These are phyloP conservation scores for Cladophialophora bantiana DNA, from an alignment of 2,329 filamentous ascomycete genomes.

Conservation along the genomic window DNA sequence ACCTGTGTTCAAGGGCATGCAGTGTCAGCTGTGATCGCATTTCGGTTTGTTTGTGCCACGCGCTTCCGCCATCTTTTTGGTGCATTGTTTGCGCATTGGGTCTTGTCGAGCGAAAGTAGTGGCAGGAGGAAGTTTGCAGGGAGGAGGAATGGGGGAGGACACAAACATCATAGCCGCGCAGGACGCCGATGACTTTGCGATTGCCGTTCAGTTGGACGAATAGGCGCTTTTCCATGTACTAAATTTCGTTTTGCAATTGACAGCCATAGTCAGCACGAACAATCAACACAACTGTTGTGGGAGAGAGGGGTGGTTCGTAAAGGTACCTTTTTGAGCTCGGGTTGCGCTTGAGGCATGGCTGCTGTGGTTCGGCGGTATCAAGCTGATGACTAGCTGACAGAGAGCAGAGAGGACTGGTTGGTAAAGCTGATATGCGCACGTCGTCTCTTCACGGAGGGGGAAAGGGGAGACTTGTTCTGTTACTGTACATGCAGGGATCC, in stretches of 20 bases:
- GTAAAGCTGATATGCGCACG: background rate
- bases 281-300: slow-evolving; percentile 21
- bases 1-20: slow-evolving; percentile 65
- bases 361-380: slow-evolving; percentile 3
- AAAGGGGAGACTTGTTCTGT: background rate
- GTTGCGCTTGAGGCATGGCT: slow-evolving; percentile 94
- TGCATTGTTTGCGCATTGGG: background rate
- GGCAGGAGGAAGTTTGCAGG: background rate
- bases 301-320: slow-evolving; percentile 31
- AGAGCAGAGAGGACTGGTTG: background rate
- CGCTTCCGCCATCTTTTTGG: background rate
- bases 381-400: background rate
- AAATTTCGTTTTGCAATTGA: background rate
- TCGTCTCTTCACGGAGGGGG: background rate
- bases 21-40: background rate
- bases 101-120: too few species aligned
- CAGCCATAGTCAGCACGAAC: too few species aligned
- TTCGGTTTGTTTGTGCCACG: background rate
- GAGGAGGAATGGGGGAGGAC: background rate
- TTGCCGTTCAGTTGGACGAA: slow-evolving; percentile 98
- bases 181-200: slow-evolving; percentile 92
- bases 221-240: slow-evolving; percentile 99
- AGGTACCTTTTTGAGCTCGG: slow-evolving; percentile 93
- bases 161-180: slow-evolving; percentile 93
- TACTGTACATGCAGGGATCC: background rate